Evolutionary conservation across 768 basidiomycete species (phyloP), one percentile per base, ranked within the genome.

Genomic region (Russula sp.): DNA sequence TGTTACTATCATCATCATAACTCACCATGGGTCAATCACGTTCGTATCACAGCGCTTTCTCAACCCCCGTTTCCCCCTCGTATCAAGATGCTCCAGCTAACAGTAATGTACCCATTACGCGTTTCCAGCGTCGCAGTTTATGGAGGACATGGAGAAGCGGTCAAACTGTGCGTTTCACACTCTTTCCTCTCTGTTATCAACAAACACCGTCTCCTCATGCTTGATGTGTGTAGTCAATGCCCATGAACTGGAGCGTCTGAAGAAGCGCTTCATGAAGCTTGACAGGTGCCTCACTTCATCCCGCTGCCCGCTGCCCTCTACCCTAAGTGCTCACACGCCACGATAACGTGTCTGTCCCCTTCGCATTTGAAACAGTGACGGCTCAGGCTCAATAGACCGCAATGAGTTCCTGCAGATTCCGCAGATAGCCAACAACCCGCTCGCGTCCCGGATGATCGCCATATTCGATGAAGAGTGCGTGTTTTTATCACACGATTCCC

Each of bases 211-310:
- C 4, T 40, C 52, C 52, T 53, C 52, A 32, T 53, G 52, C 32
- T 32, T 34, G 20, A 11, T 44, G 56, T 30, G 50, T 46, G 50
- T 73, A 98, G 97, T 99, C 87, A 98, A 92, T 22, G 90, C 89
- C 55, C 83, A 87, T 54, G 97, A 99, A 78, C 79, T 99, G 70
- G 92, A 98, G 70, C 84, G 97, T 59, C 82, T 98, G 70, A 97
- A 97, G 84, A 98, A 98, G 75, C 88, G 97, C 59, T 98, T 99
- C 76, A 98, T 98, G 94, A 99, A 99, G 79, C 88, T 99, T 70
- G 97, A 99, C 76, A 91, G 89, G 92, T 88, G 69, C 63, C 36
- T 13, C n/a, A 11, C 46, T 5, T 38, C 24, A 6, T 26, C 59
- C 61, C 30, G 11, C 20, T 10, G 6, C 44, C 58, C 26, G 18